Evolutionary conservation across 306 rosid genomes (phyloP).

Genomic region (Castanopsis chinensis): DNA sequence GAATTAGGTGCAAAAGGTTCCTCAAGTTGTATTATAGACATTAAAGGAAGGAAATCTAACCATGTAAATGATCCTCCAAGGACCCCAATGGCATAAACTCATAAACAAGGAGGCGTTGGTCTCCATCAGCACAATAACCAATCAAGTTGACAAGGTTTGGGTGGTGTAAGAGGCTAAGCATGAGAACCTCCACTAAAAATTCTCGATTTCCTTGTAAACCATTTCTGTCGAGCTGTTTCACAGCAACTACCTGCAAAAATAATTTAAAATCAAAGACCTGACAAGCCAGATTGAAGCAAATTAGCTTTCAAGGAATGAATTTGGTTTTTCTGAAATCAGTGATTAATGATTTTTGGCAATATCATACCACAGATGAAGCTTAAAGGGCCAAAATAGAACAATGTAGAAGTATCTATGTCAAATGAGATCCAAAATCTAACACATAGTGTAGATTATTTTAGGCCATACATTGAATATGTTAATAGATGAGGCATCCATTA

Average conservation of each 20-base stretch:
- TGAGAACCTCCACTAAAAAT: constrained; percentile 97
- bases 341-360: neutral
- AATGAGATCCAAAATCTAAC: constrained; percentile 6
- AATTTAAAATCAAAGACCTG: neutral
- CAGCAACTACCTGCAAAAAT: constrained; percentile 71
- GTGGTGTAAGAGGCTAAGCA: constrained; percentile 99
- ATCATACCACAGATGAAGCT: neutral
- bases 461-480: neutral
- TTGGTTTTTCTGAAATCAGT: neutral
- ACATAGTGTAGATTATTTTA: neutral
- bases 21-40: constrained; percentile 1
- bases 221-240: constrained; percentile 79
- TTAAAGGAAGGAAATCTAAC: constrained; percentile 53
- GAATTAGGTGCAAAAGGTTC: neutral
- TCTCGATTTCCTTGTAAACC: constrained; percentile 82
- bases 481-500: neutral
- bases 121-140: constrained; percentile 89
- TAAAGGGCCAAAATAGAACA: constrained; percentile 13
- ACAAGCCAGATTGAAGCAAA: neutral
- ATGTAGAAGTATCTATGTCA: neutral
- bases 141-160: constrained; percentile 94
- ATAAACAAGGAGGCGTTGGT: constrained; percentile 81
- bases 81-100: constrained; percentile 99
- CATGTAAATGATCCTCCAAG: constrained; percentile 98
- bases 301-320: neutral